Percentiles rank a stretch among this genome's conserved stretches.
phyloP scores from a whole-genome alignment of 2,329 filamentous ascomycete genomes.

The Cordyceps javanica region DNA sequence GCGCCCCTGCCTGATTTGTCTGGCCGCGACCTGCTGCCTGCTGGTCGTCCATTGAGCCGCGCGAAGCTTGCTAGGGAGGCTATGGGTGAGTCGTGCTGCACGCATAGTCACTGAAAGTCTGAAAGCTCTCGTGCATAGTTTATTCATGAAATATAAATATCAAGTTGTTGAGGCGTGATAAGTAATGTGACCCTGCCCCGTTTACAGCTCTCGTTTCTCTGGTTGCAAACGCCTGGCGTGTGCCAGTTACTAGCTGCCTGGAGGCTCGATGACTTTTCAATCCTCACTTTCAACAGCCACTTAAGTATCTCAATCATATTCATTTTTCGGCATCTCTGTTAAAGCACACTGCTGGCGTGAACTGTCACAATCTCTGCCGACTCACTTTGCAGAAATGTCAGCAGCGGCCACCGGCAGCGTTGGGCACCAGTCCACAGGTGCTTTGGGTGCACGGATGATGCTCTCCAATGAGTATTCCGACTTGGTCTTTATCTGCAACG shows the following conservation, averaged over 20 bases:
- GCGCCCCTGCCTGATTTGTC: constrained; percentile 17
- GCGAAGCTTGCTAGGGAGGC: constrained; percentile 23
- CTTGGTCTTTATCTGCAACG: background rate
- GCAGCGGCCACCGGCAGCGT: too few relatives aligned
- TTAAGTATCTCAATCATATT: too few relatives aligned
- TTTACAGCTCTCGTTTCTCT: background rate
- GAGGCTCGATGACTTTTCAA: too few relatives aligned
- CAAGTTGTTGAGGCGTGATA: background rate
- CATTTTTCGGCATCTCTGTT: too few relatives aligned
- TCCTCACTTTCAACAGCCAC: too few relatives aligned
- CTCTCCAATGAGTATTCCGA: background rate
- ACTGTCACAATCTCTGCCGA: too few relatives aligned
- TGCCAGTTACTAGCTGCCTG: too few relatives aligned
- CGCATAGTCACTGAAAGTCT: background rate
- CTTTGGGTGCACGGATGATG: background rate
- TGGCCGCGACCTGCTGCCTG: constrained; percentile 21
- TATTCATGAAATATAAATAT: background rate
- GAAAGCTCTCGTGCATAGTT: background rate
- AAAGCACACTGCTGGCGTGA: too few relatives aligned
- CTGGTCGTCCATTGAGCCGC: constrained; percentile 19
- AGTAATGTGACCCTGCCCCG: too few relatives aligned
- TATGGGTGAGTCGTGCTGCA: constrained; percentile 19
- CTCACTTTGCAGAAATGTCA: too few relatives aligned
- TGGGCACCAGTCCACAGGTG: too few relatives aligned
- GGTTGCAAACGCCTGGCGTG: background rate